A percentile compares a stretch with the other conserved stretches of the same genome.
Conservation (phyloP, 768 basidiomycete species). For the Calvatia gigantea region DNA sequence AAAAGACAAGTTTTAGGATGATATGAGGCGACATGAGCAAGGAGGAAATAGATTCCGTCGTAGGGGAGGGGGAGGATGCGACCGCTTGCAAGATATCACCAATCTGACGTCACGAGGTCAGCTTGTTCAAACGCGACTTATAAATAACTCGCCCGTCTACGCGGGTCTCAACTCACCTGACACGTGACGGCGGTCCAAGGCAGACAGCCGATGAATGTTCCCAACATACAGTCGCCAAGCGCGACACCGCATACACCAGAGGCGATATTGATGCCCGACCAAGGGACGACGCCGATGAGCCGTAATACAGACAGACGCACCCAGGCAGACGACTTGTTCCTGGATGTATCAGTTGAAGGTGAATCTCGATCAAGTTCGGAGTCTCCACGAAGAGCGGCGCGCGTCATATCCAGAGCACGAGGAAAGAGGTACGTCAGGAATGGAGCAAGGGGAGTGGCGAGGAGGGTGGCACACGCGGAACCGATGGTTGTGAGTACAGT, state of each 20-base stretch:
- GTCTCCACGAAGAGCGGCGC: constrained; percentile 72
- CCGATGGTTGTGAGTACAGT: constrained; percentile 86
- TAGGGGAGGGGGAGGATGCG: constrained; percentile 65
- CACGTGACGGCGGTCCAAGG: constrained; percentile 94
- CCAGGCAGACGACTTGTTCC: constrained; percentile 57
- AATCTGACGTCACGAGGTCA: constrained; percentile 45
- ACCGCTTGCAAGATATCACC: constrained; percentile 87
- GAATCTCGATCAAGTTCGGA: constrained; percentile 38
- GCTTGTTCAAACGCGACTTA: constrained; percentile 14
- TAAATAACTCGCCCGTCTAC: constrained; percentile 14
- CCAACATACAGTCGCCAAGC: constrained; percentile 70
- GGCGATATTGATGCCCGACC: constrained; percentile 97
- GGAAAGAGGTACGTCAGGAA: constrained; percentile 81
- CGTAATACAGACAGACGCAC: constrained; percentile 84
- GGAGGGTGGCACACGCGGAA: constrained; percentile 74
- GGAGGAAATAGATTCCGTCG: constrained; percentile 77
- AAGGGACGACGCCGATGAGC: constrained; percentile 90
- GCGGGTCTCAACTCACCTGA: constrained; percentile 49
- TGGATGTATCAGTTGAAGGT: constrained; percentile 26
- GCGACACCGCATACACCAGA: constrained; percentile 89
- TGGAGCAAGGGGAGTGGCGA: constrained; percentile 82
- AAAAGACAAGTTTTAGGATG: constrained; percentile 75
- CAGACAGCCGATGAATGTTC: constrained; percentile 78
- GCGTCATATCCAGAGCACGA: constrained; percentile 79
- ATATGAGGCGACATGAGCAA: constrained; percentile 82